A percentile compares a stretch with the other conserved stretches of the same genome.
Conservation (phyloP, 805 yeast genomes). For the Candida ortonii region DNA sequence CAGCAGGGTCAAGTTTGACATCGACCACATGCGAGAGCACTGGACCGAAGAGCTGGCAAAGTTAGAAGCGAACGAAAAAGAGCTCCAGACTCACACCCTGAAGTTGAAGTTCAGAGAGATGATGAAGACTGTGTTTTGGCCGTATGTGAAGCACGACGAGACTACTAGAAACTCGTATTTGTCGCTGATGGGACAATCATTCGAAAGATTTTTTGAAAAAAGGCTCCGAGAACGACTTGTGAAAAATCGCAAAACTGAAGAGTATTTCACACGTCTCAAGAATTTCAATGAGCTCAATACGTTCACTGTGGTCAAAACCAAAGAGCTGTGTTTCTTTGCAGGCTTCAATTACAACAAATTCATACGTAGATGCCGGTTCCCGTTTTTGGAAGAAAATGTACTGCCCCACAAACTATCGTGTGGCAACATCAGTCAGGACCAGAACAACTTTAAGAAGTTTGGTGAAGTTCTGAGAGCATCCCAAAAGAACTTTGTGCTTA, state of each 20-base stretch:
- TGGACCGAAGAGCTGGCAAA: constrained; percentile 23
- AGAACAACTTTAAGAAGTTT: no score
- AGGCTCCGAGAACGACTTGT: no score
- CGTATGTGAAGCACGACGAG: constrained; percentile 12
- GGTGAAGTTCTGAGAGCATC: no score
- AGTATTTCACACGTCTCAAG: constrained; percentile 13
- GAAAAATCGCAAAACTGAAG: constrained; percentile 7
- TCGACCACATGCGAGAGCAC: constrained; percentile 1
- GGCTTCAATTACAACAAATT: constrained; percentile 1
- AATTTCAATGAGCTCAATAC: constrained; percentile 19
- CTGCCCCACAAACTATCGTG: no score
- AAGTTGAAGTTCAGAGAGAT: constrained; percentile 17
- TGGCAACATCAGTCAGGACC: no score
- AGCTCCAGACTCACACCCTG: constrained; percentile 3
- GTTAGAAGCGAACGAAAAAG: constrained; percentile 2
- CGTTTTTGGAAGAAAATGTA: no score
- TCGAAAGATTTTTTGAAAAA: no score
- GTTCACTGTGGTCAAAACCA: constrained; percentile 23
- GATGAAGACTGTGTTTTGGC: constrained; percentile 20
- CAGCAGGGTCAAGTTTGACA: constrained; percentile 10
- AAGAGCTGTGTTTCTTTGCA: constrained; percentile 19
- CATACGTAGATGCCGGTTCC: no score
- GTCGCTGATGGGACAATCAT: no score
- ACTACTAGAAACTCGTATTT: no score
- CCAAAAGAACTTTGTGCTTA: constrained; percentile 15